phyloP scores from a whole-genome alignment of 2,329 filamentous ascomycete genomes.

The Lasiodiplodia sp. region DNA sequence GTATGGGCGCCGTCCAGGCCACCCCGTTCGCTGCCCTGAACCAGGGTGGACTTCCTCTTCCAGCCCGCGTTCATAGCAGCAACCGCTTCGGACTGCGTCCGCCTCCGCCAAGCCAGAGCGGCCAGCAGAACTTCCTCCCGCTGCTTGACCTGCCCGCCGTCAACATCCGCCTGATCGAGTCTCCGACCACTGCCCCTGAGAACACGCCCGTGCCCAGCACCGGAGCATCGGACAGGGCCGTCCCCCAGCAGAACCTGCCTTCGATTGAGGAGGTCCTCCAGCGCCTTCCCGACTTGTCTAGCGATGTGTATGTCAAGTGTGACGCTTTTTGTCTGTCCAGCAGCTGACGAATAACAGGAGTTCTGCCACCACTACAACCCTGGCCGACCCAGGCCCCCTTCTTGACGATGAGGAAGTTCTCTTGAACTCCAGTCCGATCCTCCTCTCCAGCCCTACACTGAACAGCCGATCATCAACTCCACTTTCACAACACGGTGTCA shows the following conservation, averaged over 20 bases:
- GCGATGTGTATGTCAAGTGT: neutral
- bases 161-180: constrained; percentile 7
- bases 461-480: neutral
- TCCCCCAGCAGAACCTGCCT: neutral
- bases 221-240: neutral
- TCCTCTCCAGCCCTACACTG: neutral
- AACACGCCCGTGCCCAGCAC: constrained; percentile 7
- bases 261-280: neutral
- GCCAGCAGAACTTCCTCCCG: neutral
- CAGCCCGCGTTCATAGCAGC: neutral
- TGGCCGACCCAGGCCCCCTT: neutral
- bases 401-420: neutral
- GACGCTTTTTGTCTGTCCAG: neutral
- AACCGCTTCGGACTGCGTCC: neutral
- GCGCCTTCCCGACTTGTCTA: constrained; percentile 1
- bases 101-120: neutral
- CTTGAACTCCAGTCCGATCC: neutral
- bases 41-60: neutral
- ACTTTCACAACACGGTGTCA: constrained; percentile 11
- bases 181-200: neutral
- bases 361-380: neutral
- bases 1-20: neutral
- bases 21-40: neutral
- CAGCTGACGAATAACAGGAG: neutral
- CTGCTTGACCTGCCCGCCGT: neutral